Conservation (phyloP, 441 rosid species). For the Manihot esculenta region DNA sequence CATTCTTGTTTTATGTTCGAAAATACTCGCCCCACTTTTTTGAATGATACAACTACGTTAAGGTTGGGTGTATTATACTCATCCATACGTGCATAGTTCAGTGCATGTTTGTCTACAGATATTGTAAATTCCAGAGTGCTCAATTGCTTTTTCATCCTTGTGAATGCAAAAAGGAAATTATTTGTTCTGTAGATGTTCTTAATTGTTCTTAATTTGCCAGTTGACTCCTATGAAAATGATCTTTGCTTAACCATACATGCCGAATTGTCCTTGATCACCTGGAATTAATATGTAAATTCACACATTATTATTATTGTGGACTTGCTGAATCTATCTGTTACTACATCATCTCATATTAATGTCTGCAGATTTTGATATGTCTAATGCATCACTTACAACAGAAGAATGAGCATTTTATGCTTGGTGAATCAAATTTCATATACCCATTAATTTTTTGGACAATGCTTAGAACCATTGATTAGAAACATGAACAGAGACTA, state of each 20-base stretch:
- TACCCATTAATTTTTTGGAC: conserved; percentile 23
- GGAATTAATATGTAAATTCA: no score
- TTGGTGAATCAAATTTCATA: conserved; percentile 13
- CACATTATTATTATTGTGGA: neutral
- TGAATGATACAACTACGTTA: conserved; percentile 24
- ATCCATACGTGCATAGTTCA: conserved; percentile 20
- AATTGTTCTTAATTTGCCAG: neutral
- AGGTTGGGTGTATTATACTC: conserved; percentile 25
- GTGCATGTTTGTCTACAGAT: conserved; percentile 7
- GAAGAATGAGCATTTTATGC: conserved; percentile 13
- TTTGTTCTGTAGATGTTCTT: neutral
- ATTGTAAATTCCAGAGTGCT: conserved; percentile 28
- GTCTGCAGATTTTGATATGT: no score
- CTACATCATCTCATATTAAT: neutral
- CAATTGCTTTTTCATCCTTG: conserved; percentile 3
- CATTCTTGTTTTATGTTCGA: conserved; percentile 30
- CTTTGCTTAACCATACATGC: neutral
- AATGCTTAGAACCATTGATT: conserved; percentile 24
- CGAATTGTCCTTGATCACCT: neutral
- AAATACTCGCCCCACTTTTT: conserved; percentile 15
- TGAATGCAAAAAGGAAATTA: neutral
- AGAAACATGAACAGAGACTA: conserved; percentile 39
- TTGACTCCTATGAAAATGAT: neutral
- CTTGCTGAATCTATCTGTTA: neutral
- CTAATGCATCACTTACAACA: neutral